Conservation (phyloP, 768 basidiomycete genomes). For the Boletus eberwhitei region DNA sequence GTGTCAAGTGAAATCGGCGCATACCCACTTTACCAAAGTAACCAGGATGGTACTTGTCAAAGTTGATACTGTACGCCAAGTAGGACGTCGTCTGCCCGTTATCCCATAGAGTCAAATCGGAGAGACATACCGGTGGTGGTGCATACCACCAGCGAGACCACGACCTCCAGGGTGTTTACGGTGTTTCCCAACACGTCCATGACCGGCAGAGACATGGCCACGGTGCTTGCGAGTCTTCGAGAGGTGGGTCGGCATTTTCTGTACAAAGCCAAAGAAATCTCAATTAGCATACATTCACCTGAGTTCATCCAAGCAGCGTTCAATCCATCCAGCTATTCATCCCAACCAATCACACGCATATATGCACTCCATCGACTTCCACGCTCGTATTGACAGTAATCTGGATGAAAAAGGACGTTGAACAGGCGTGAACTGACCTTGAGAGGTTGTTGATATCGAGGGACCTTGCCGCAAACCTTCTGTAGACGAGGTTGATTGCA, state of each 20-base stretch:
- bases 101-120: neutral
- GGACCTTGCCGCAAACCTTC: slow-evolving; percentile 30
- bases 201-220: slow-evolving; percentile 98
- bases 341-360: slow-evolving; percentile 13
- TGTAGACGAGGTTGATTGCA: slow-evolving; percentile 1
- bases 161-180: slow-evolving; percentile 99
- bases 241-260: slow-evolving; percentile 92
- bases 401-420: slow-evolving; percentile 15
- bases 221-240: slow-evolving; percentile 99
- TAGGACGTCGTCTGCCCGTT: neutral
- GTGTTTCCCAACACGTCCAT: slow-evolving; percentile 99
- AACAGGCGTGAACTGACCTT: slow-evolving; percentile 56
- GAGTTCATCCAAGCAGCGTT: slow-evolving; percentile 33
- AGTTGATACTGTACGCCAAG: slow-evolving; percentile 68
- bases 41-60: slow-evolving; percentile 99
- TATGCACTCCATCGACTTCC: slow-evolving; percentile 15
- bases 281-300: slow-evolving; percentile 16
- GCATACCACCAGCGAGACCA: slow-evolving; percentile 99
- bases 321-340: slow-evolving; percentile 54
- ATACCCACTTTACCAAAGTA: slow-evolving; percentile 99
- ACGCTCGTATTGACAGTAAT: slow-evolving; percentile 3
- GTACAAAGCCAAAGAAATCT: slow-evolving; percentile 13
- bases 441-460: slow-evolving; percentile 48
- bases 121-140: slow-evolving; percentile 88
- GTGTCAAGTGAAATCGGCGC: slow-evolving; percentile 95